These are phyloP conservation scores for Aureobasidium sp. DNA, from an alignment of 2,329 filamentous ascomycete species.

Conservation along the genomic window DNA sequence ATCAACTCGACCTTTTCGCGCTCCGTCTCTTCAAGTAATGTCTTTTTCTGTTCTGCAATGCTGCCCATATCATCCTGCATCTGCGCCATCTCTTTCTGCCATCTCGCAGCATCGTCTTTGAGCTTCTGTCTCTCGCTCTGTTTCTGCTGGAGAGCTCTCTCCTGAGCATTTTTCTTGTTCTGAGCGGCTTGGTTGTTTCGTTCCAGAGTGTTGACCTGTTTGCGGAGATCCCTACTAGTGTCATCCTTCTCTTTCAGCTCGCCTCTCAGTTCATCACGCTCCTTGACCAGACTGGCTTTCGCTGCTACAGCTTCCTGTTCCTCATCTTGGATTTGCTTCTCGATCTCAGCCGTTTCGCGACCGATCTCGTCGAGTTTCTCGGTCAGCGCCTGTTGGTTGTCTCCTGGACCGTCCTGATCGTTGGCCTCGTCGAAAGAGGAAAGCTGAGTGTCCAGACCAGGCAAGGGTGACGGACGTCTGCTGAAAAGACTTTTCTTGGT, in stretches of 20 bases:
- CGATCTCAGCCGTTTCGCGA: constrained; percentile 72
- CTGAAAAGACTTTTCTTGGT: constrained; percentile 60
- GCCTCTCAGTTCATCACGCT: constrained; percentile 70
- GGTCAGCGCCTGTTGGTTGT: constrained; percentile 68
- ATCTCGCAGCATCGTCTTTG: constrained; percentile 59
- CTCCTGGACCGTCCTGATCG: constrained; percentile 46
- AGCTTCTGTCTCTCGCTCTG: constrained; percentile 59
- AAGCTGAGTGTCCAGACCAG: constrained; percentile 26
- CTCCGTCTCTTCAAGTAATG: constrained; percentile 28
- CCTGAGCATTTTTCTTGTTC: constrained; percentile 68
- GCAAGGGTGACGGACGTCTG: constrained; percentile 60
- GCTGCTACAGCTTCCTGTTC: constrained; percentile 41
- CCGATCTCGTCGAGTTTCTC: constrained; percentile 71
- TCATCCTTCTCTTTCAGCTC: constrained; percentile 85
- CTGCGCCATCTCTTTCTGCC: constrained; percentile 54
- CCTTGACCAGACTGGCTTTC: constrained; percentile 51
- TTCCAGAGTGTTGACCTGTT: constrained; percentile 70
- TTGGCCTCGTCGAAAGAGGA: constrained; percentile 29
- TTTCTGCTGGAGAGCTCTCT: constrained; percentile 61
- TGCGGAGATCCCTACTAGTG: constrained; percentile 73
- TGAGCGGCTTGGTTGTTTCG: constrained; percentile 73
- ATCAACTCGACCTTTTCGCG: constrained; percentile 33
- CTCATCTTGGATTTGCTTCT: constrained; percentile 57
- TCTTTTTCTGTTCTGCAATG: constrained; percentile 30
- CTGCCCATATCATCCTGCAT: constrained; percentile 42